These are phyloP conservation scores for Penicillium riverlandense DNA, from an alignment of 495 filamentous ascomycete species.

Conservation along the genomic window DNA sequence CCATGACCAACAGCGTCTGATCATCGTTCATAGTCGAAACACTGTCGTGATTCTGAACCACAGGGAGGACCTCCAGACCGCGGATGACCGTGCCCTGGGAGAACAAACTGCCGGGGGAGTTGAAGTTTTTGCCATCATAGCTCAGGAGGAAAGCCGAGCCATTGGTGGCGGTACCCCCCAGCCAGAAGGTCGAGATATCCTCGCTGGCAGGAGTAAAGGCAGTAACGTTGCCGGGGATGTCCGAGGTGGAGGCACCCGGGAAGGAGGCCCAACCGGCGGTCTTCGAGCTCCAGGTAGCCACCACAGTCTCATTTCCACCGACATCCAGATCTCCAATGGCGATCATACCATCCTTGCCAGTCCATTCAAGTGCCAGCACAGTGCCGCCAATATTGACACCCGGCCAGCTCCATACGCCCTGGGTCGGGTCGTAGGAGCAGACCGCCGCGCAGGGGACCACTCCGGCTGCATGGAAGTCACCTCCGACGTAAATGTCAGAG, in stretches of 20 bases:
- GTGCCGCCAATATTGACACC: constrained; percentile 61
- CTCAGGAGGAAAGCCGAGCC: constrained; percentile 72
- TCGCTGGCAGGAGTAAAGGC: constrained; percentile 64
- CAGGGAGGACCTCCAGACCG: constrained; percentile 70
- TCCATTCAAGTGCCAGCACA: constrained; percentile 69
- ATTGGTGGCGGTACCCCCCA: constrained; percentile 58
- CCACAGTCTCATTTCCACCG: constrained; percentile 51
- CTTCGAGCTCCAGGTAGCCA: constrained; percentile 68
- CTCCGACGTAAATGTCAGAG: constrained; percentile 75
- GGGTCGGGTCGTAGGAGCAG: constrained; percentile 64
- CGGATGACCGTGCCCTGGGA: constrained; percentile 58
- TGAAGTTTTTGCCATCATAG: constrained; percentile 59
- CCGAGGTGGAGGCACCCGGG: constrained; percentile 46
- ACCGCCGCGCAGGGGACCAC: constrained; percentile 72
- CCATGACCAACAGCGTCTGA: constrained; percentile 74
- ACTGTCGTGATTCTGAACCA: constrained; percentile 57
- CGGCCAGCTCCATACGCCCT: constrained; percentile 69
- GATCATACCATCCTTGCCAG: constrained; percentile 57
- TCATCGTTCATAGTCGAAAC: constrained; percentile 55
- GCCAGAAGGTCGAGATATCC: constrained; percentile 68
- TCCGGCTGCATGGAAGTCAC: constrained; percentile 75
- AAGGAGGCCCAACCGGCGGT: constrained; percentile 57
- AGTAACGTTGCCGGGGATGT: constrained; percentile 72
- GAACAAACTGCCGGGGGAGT: constrained; percentile 50
- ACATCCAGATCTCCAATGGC: constrained; percentile 71